Base-by-base conservation (phyloP, 129 eudicot species). In the Sambucus nigra region DNA sequence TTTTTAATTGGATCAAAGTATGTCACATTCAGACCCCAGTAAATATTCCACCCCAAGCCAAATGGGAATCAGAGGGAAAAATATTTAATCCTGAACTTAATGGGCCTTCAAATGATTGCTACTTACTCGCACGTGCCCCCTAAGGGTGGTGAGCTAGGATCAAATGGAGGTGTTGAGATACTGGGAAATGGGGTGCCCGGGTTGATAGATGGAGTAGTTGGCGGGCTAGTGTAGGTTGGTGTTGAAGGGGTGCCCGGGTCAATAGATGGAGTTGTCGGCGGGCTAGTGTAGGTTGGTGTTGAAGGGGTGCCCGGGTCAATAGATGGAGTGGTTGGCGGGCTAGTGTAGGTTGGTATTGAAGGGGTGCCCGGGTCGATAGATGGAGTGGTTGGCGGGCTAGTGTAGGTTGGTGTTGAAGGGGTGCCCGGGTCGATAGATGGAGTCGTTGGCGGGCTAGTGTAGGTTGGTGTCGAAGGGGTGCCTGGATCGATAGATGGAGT, bases 81-180 rank as follows among this genome's bases (percentile, higher is more conserved):
- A n/a, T n/a, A n/a, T n/a, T n/a, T n/a, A n/a, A n/a, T n/a, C n/a
- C n/a, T n/a, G n/a, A n/a, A n/a, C n/a, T n/a, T n/a, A n/a, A n/a
- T n/a, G n/a, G n/a, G n/a, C n/a, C n/a, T n/a, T n/a, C n/a, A n/a
- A n/a, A n/a, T n/a, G n/a, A n/a, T n/a, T n/a, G n/a, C n/a, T n/a
- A 70, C 95, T 86, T 79, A 82, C 96, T 39, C 73, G 88, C 88
- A 82, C 42, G 88, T 71, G 26, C n/a, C n/a, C n/a, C n/a, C n/a
- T n/a, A 57, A 64, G 40, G 93, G 93, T 31, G 92, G 87, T 16
- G 84, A 63, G 68, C 60, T 67, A 9, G 95, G 95, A 72, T 76
- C 81, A 40, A 55, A 67, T 18, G 87, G 60, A n/a, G n/a, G n/a
- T n/a, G n/a, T n/a, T n/a, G n/a, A n/a, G n/a, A n/a, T n/a, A n/a